Conservation (phyloP, 345 rosid genomes). For the Eucalyptus pauciflora region DNA sequence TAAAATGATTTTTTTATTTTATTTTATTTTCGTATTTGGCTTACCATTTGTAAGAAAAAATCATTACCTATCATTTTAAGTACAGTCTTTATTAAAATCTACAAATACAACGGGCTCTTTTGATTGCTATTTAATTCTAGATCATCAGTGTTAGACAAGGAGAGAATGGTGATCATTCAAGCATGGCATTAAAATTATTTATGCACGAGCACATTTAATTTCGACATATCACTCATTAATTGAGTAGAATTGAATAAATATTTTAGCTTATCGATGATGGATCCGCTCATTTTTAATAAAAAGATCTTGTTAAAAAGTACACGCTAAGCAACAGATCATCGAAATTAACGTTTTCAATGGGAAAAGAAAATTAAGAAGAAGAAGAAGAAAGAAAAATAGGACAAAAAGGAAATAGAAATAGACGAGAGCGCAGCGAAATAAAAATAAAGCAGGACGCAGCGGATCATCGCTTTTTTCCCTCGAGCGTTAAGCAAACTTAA, state of each 20-base stretch:
- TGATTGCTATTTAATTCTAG: not conserved
- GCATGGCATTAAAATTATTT: not conserved
- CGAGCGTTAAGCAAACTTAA: not conserved
- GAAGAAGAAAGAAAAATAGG: not conserved
- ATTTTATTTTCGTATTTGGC: not conserved
- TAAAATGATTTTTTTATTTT: not conserved
- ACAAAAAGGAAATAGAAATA: not conserved
- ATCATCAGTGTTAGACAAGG: not conserved
- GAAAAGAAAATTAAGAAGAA: not conserved
- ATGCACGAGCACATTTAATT: not conserved
- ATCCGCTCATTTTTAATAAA: not conserved
- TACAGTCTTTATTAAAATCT: rapidly evolving
- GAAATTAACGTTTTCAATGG: not conserved
- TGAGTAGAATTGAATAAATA: not conserved
- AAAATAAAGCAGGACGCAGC: not conserved
- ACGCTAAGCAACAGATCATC: not conserved
- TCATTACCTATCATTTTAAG: not conserved
- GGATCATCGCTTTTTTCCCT: not conserved
- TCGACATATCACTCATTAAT: not conserved
- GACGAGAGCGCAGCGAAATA: not conserved
- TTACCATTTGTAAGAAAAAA: not conserved
- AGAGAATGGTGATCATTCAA: not conserved
- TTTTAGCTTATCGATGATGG: rapidly evolving
- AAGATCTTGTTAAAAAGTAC: not conserved
- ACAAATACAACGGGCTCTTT: not conserved